Percentiles rank a stretch among this genome's conserved stretches.
These are phyloP conservation scores for Fusarium siculi DNA, from an alignment of 2,329 filamentous ascomycete species.

Conservation along the genomic window DNA sequence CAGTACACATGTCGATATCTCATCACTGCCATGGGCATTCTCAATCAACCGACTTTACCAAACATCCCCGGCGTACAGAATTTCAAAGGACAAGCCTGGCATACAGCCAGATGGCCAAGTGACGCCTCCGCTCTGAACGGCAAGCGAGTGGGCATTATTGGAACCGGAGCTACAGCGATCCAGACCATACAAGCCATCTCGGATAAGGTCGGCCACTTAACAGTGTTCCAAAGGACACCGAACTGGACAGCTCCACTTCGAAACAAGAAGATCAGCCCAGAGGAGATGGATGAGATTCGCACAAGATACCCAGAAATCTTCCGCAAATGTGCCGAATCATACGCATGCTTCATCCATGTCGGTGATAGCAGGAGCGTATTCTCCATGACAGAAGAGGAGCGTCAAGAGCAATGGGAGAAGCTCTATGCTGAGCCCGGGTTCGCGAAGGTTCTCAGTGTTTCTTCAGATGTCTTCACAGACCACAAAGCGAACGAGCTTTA, in stretches of 20 bases:
- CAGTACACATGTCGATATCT: conserved; percentile 15
- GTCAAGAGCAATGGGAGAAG: conserved; percentile 23
- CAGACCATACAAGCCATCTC: conserved; percentile 36
- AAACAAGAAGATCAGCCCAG: conserved; percentile 28
- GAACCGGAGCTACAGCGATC: conserved; percentile 29
- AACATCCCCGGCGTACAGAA: conserved; percentile 10
- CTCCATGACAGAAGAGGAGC: conserved; percentile 29
- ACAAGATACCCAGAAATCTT: conserved; percentile 37
- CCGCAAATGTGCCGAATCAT: conserved; percentile 27
- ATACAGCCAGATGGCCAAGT: conserved; percentile 30
- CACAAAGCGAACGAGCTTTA: conserved; percentile 27
- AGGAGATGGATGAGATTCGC: conserved; percentile 37
- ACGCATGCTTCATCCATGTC: conserved; percentile 40
- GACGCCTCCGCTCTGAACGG: conserved; percentile 3
- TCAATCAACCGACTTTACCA: conserved; percentile 23
- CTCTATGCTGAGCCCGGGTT: conserved; percentile 22
- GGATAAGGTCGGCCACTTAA: conserved; percentile 15
- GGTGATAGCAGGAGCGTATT: conserved; percentile 27
- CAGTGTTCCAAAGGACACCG: conserved; percentile 35
- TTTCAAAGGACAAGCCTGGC: conserved; percentile 29
- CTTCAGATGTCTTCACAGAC: conserved; percentile 21
- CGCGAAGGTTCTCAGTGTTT: conserved; percentile 29
- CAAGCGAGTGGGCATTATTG: conserved; percentile 32
- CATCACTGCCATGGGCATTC: conserved; percentile 32
- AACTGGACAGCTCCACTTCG: conserved; percentile 40